Evolutionary conservation across 1,284 basidiomycete genomes (phyloP), one percentile per base, ranked within the genome.

Genomic region (Mycena sp.): DNA sequence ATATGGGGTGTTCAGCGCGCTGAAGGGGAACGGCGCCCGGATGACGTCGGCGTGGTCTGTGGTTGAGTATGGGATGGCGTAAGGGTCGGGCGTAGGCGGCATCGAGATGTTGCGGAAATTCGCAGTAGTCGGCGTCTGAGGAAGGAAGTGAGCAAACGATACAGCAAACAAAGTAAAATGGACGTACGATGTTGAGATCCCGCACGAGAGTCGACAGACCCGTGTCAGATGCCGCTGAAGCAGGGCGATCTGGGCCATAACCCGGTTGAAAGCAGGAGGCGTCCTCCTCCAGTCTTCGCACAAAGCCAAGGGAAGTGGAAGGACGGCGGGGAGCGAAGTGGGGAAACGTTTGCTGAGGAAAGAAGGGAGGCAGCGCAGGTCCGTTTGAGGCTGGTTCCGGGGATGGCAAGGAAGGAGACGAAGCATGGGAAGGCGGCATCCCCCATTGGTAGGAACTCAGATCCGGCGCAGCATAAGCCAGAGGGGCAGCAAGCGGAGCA

Each of bases 281-380:
- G 35, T 65, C 65, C 26, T 65, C 53, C 40, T 63, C 49, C 49
- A 41, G 19, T 32, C 38, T 26, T 26, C 63, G 52, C 43, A 63
- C 38, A 58, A 76, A 77, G n/a, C 74, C 75, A 28, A 78, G 70
- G 35, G 76, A 75, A 11, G 74, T 77, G 30, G 76, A 77, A 30
- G 76, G 76, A 2, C 73, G 72, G 45, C 72, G 72, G 25, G 74
- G 76, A 21, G 69, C 38, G 40, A 67, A 53, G 38, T 73, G 72
- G 35, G 67, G 71, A 56, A 70, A 70, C 16, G 69, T 65, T 32
- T 65, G 67, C 45, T 70, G 72, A 16, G 73, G 74, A 53, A 71
- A 74, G 56, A 64, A 67, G 28, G 68, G 63, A 35, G 72, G 70
- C 50, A 71, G 55, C 25, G 68, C 53, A 37, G 68, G 30, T 44